Evolutionary conservation across 2,329 filamentous ascomycete genomes (phyloP).

Genomic region (Orbilia javanica): DNA sequence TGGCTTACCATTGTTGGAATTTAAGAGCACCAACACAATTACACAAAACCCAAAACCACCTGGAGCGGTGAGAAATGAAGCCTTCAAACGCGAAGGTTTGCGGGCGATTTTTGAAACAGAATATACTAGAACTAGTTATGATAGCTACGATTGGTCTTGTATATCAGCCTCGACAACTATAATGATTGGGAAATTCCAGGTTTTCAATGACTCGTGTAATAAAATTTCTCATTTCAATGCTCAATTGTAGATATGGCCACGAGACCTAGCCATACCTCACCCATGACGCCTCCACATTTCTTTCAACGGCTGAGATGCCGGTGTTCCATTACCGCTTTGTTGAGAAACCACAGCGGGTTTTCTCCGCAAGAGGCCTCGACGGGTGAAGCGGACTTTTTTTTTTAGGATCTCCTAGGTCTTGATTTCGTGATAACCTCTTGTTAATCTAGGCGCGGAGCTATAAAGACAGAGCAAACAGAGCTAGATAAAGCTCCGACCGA

Average conservation of each 20-base stretch:
- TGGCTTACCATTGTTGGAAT: slow-evolving; percentile 37
- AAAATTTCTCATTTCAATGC: slow-evolving; percentile 10
- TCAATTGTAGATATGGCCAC: slow-evolving; percentile 15
- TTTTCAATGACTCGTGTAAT: slow-evolving; percentile 4
- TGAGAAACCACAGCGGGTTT: slow-evolving; percentile 32
- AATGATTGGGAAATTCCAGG: neutral
- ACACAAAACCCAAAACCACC: slow-evolving; percentile 24
- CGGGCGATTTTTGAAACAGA: slow-evolving; percentile 45
- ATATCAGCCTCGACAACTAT: neutral
- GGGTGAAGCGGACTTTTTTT: slow-evolving; percentile 33
- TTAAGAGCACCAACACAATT: slow-evolving; percentile 40
- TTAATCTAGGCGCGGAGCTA: neutral
- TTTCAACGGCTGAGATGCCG: slow-evolving; percentile 6
- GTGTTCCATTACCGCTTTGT: slow-evolving; percentile 4
- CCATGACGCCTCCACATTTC: slow-evolving; percentile 42
- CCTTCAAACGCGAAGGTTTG: slow-evolving; percentile 36
- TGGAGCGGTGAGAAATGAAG: slow-evolving; percentile 16
- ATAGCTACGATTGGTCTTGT: neutral
- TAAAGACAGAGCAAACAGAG: neutral
- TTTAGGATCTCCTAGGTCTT: slow-evolving; percentile 3
- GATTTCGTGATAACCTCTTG: slow-evolving; percentile 9
- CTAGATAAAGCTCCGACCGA: neutral
- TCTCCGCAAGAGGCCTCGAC: slow-evolving; percentile 29
- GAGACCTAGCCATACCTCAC: slow-evolving; percentile 2
- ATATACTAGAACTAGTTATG: neutral